Evolutionary conservation across 2,329 filamentous ascomycete genomes (phyloP), one percentile per base, ranked within the genome.

Genomic region (Colletotrichum trifolii): DNA sequence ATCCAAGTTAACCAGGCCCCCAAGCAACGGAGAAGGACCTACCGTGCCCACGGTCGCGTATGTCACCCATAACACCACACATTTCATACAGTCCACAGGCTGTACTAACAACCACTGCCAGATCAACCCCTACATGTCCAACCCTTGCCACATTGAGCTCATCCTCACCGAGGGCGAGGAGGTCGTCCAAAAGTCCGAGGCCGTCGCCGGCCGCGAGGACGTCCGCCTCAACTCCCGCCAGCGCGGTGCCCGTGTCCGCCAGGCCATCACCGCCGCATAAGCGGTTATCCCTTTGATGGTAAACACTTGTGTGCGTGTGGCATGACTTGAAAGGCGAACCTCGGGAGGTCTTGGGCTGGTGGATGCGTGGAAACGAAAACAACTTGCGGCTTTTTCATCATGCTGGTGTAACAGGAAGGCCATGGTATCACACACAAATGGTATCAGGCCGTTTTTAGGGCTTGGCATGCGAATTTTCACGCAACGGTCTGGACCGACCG

Each of bases 81-180:
- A 9, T 25, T 17, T 12, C 2, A 40, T 8, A 17, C 25, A 25
- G 2, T 17, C 17, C 9, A 15, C n/a, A 7, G 6, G 10, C 15
- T 12, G 34, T 3, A 12, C 10, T 36, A 58, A 54, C 73, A 80
- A 72, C 79, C 68, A 58, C 35, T 46, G 58, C 46, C 68, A 97
- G 94, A 99, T 99, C 88, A 99, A 99, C 91, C 96, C 96, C 71
- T 99, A 98, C 90, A 98, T 99, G 96, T 97, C 94, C 75, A 97
- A 97, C 91, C 96, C 96, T 75, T 99, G 95, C 92, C 96, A 99
- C 91, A 97, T 99, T 83, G 96, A 99, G 88, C 87, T 99, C 78
- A 99, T 99, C 89, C 90, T 99, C 76, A 97, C 95, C 79, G 96
- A 99, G 89, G 94, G 88, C 77, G 92, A 96, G 79, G 96, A 99